Evolutionary conservation across 495 filamentous ascomycete species (phyloP).

Genomic region (Penicillium bovifimosum): DNA sequence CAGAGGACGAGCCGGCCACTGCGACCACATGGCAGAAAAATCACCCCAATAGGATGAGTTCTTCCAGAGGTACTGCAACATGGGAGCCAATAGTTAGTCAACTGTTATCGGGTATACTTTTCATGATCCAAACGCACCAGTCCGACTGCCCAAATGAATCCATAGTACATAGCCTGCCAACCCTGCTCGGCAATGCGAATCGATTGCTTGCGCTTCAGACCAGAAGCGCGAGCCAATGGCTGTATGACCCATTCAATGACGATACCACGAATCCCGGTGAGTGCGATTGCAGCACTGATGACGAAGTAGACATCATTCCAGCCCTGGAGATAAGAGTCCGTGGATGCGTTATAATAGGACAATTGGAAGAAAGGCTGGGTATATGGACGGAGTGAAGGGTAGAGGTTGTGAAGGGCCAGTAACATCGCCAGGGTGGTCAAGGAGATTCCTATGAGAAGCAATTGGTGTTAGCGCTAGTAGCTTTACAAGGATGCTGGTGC

Average conservation of each 20-base stretch:
- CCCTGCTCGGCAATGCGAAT: slow-evolving; percentile 88
- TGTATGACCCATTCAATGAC: slow-evolving; percentile 80
- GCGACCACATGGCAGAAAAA: slow-evolving; percentile 70
- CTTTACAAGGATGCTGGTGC: background rate
- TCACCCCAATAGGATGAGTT: slow-evolving; percentile 75
- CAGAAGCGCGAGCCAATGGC: slow-evolving; percentile 63
- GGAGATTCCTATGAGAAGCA: slow-evolving; percentile 55
- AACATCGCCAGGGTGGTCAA: slow-evolving; percentile 73
- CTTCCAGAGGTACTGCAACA: slow-evolving; percentile 68
- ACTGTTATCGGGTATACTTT: background rate
- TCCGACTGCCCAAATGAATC: slow-evolving; percentile 72
- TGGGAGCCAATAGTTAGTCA: background rate
- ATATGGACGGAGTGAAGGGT: slow-evolving; percentile 70
- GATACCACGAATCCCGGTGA: slow-evolving; percentile 80
- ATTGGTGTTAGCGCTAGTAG: slow-evolving; percentile 16
- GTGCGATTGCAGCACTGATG: slow-evolving; percentile 69
- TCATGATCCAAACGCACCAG: slow-evolving; percentile 55
- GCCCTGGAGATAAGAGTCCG: slow-evolving; percentile 66
- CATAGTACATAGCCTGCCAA: slow-evolving; percentile 80
- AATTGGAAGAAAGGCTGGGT: slow-evolving; percentile 82
- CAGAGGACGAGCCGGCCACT: slow-evolving; percentile 73
- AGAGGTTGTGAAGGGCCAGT: slow-evolving; percentile 67
- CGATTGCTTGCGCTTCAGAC: slow-evolving; percentile 66
- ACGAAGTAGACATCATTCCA: slow-evolving; percentile 77
- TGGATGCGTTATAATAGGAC: slow-evolving; percentile 67